Evolutionary conservation across 2,329 filamentous ascomycete species (phyloP).

Genomic region (Sporothrix mexicana): DNA sequence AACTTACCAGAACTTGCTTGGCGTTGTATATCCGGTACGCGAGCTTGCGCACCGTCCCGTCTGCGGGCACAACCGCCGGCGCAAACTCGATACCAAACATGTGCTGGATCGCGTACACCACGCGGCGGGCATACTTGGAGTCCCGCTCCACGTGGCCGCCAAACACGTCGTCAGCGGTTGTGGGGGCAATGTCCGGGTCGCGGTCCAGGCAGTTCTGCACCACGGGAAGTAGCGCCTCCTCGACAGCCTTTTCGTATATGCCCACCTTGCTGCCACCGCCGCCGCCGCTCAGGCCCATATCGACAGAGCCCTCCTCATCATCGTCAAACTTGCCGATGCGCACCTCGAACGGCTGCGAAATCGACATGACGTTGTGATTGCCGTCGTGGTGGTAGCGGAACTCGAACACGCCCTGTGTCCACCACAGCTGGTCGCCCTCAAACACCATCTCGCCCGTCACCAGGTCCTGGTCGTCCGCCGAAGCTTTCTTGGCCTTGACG

Average conservation of each 20-base stretch:
- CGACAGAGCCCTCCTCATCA: conserved; percentile 65
- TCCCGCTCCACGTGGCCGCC: conserved; percentile 85
- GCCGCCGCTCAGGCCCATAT: conserved; percentile 43
- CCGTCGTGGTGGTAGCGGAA: conserved; percentile 96
- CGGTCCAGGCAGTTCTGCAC: conserved; percentile 92
- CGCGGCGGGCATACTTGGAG: conserved; percentile 83
- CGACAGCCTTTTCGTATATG: conserved; percentile 71
- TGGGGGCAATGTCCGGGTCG: conserved; percentile 87
- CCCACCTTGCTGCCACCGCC: conserved; percentile 50
- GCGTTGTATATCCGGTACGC: conserved; percentile 96
- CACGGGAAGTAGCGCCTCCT: conserved; percentile 77
- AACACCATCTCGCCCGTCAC: conserved; percentile 85
- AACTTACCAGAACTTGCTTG: conserved; percentile 86
- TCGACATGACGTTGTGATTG: conserved; percentile 89
- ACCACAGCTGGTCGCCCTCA: conserved; percentile 92
- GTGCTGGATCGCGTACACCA: conserved; percentile 92
- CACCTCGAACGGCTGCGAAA: conserved; percentile 92
- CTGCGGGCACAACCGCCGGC: conserved; percentile 86
- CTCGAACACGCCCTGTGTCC: conserved; percentile 95
- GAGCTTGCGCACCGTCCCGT: conserved; percentile 87
- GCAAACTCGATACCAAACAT: conserved; percentile 99
- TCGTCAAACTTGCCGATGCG: conserved; percentile 79
- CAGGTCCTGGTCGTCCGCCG: conserved; percentile 59
- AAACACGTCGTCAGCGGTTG: conserved; percentile 78
- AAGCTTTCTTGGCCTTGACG: conserved; percentile 41